phyloP scores from a whole-genome alignment of 305 asterid species.

The Ruellia speciosa region DNA sequence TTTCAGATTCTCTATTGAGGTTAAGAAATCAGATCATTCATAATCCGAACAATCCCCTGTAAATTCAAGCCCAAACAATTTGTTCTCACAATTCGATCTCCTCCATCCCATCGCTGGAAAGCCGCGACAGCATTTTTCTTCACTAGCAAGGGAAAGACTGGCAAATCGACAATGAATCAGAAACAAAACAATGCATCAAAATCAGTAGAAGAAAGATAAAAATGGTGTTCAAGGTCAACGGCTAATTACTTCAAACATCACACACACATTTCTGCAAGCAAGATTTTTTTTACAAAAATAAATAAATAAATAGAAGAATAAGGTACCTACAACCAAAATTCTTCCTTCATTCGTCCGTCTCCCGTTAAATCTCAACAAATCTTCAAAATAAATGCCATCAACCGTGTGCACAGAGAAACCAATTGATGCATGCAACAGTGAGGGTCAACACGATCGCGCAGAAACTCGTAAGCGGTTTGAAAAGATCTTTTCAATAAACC shows the following conservation, averaged over 20 bases:
- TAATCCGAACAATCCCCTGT: slow-evolving; percentile 7
- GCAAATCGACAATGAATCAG: background rate
- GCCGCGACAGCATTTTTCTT: background rate
- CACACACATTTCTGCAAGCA: slow-evolving; percentile 8
- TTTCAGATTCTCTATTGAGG: slow-evolving; percentile 29
- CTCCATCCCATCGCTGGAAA: slow-evolving; percentile 2
- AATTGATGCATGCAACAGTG: slow-evolving; percentile 14
- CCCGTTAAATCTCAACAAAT: slow-evolving; percentile 1
- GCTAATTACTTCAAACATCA: slow-evolving; percentile 1
- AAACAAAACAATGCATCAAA: background rate
- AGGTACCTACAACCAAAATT: background rate
- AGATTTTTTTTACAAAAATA: background rate
- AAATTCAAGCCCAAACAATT: background rate
- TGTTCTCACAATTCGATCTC: slow-evolving; percentile 1
- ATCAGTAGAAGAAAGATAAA: background rate
- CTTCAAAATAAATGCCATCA: background rate
- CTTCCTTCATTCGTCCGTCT: background rate
- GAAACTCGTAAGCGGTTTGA: background rate
- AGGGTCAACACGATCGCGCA: background rate
- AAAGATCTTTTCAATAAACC: slow-evolving; percentile 13
- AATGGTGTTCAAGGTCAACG: slow-evolving; percentile 8
- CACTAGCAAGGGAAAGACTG: slow-evolving; percentile 6
- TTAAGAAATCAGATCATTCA: slow-evolving; percentile 21
- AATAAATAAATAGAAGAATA: background rate
- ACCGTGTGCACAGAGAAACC: background rate